Evolutionary conservation across 352 stramenopile genomes (phyloP), one percentile per base, ranked within the genome.

Genomic region (Globisporangium cystogenes): DNA sequence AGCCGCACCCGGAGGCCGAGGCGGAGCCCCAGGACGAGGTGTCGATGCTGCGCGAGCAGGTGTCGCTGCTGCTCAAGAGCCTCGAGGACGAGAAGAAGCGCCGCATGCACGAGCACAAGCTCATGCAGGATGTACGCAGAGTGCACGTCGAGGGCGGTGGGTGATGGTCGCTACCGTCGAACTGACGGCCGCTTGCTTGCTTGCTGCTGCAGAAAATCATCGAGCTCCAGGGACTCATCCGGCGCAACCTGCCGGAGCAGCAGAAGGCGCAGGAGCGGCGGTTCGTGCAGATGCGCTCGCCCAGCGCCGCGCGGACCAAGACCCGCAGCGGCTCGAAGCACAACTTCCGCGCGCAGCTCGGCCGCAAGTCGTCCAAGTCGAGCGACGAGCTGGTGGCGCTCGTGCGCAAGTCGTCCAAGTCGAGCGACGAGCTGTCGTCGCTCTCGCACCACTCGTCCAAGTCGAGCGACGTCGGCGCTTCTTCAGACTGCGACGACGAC

Each of bases 41-140:
- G 26, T 33, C 47, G 40, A 65, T 68, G 53, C 70, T 89, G 52
- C 67, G 72, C 4, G 72, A 86, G 49, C 72, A 83, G 43, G 73
- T 87, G 51, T 61, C 64, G 57, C 57, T 87, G 53, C 66, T 89
- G 37, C 48, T 73, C 47, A 72, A 76, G 48, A 73, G 59, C 49
- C 68, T 89, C 6, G 78, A 87, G 36, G 66, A 80, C 21, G 78
- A 89, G 60, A 84, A 84, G 63, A 86, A 86, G 55, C 70, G 72
- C 8, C 78, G 78, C 42, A 65, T 72, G 4, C 62, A 64, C 8
- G 78, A 89, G 44, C 76, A 87, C 46, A 73, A 84, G 18, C 70
- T 82, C 51, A 87, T 87, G 74, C 74, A 89, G 53, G 67, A 68
- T 23, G 74, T 85, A 65, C 5, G 39, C 7, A 16, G 8, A 23